These are phyloP conservation scores for Yueomyces sp. DNA, from an alignment of 1,139 yeast genomes.

Conservation along the genomic window DNA sequence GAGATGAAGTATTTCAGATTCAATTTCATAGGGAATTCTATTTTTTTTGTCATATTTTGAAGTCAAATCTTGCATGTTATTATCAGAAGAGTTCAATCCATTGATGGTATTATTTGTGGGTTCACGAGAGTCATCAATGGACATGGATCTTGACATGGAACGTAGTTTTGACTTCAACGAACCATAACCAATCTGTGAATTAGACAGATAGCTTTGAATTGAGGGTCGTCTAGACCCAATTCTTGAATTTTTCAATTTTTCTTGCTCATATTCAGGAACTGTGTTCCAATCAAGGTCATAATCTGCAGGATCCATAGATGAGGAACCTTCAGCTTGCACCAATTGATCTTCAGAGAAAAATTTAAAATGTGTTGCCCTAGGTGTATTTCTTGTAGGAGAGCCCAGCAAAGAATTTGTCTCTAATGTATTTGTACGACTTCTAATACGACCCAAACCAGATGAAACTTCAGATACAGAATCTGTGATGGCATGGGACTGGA, in stretches of 20 bases:
- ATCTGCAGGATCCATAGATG: slow-evolving; percentile 53
- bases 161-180: slow-evolving; percentile 7
- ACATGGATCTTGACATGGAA: slow-evolving; percentile 6
- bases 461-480: slow-evolving; percentile 3
- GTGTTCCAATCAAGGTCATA: slow-evolving; percentile 61
- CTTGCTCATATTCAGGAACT: slow-evolving; percentile 33
- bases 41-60: slow-evolving; percentile 32
- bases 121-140: background rate
- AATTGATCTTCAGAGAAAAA: slow-evolving; percentile 79
- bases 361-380: slow-evolving; percentile 37
- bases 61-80: slow-evolving; percentile 6
- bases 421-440: background rate
- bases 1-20: slow-evolving; percentile 18
- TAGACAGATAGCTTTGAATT: slow-evolving; percentile 5
- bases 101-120: slow-evolving; percentile 1
- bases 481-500: slow-evolving; percentile 21
- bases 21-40: slow-evolving; percentile 28
- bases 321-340: slow-evolving; percentile 70
- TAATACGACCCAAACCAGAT: slow-evolving; percentile 8
- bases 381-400: slow-evolving; percentile 15
- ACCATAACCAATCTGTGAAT: slow-evolving; percentile 1
- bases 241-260: slow-evolving; percentile 24
- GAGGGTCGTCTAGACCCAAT: slow-evolving; percentile 20
- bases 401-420: background rate
- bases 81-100: slow-evolving; percentile 9